Conservation (phyloP, 768 basidiomycete genomes). For the Boletus speciosus region DNA sequence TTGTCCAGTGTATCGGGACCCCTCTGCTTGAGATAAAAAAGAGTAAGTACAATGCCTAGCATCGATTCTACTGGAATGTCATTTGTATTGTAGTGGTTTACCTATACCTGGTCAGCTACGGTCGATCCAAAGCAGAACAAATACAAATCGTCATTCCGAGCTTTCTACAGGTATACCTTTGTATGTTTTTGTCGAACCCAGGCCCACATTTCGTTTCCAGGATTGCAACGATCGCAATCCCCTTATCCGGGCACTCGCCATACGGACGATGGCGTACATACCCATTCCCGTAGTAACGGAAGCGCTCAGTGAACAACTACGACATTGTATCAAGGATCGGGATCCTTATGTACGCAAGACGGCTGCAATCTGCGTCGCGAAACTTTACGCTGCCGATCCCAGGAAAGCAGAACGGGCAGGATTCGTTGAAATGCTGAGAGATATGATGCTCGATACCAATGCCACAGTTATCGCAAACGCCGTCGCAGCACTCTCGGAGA, state of each 20-base stretch:
- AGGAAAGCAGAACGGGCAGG: constrained; percentile 83
- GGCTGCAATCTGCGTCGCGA: constrained; percentile 95
- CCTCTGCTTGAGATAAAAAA: constrained; percentile 98
- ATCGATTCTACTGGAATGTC: background rate
- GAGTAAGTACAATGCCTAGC: constrained; percentile 53
- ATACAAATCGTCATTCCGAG: constrained; percentile 88
- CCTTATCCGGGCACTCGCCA: constrained; percentile 92
- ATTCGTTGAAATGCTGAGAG: constrained; percentile 87
- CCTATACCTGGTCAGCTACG: constrained; percentile 96
- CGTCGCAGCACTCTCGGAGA: constrained; percentile 94
- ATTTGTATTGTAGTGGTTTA: constrained; percentile 75
- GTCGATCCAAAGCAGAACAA: constrained; percentile 88
- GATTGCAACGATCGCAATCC: constrained; percentile 96
- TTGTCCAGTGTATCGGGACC: constrained; percentile 92
- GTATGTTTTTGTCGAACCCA: constrained; percentile 2
- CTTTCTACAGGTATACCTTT: constrained; percentile 70
- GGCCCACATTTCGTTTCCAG: constrained; percentile 40
- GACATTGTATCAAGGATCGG: constrained; percentile 87
- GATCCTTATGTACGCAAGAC: constrained; percentile 99
- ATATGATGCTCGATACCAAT: constrained; percentile 89
- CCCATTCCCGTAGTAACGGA: constrained; percentile 86
- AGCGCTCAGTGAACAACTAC: constrained; percentile 81
- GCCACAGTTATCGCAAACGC: constrained; percentile 98
- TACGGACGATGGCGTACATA: constrained; percentile 99
- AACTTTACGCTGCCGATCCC: constrained; percentile 87